Evolutionary conservation across 2,329 filamentous ascomycete species (phyloP).

Genomic region (Torrubiella hemipterigena): DNA sequence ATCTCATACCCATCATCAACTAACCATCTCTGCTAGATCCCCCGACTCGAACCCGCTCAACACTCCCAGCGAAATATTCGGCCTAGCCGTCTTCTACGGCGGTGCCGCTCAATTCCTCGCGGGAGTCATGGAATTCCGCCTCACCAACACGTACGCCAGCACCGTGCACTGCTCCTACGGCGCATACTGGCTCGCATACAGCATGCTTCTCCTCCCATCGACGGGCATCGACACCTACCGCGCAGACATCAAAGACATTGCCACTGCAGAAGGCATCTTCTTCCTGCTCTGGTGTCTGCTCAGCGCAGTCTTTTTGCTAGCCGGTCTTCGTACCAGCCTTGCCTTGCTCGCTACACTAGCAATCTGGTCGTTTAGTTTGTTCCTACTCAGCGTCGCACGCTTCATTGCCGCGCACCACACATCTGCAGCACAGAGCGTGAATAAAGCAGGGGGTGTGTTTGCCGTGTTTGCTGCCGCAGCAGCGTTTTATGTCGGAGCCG

Average conservation of each 20-base stretch:
- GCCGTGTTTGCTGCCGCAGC: constrained; percentile 21
- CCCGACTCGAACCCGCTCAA: no score
- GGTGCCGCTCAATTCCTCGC: constrained; percentile 56
- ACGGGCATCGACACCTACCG: constrained; percentile 37
- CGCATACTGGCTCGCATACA: constrained; percentile 49
- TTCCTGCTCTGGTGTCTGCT: constrained; percentile 50
- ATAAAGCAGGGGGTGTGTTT: constrained; percentile 28
- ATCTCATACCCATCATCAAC: no score
- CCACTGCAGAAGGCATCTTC: constrained; percentile 35
- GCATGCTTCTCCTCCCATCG: constrained; percentile 39
- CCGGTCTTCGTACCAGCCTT: constrained; percentile 44
- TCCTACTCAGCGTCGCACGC: constrained; percentile 46
- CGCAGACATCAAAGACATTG: constrained; percentile 12
- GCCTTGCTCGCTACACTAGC: constrained; percentile 46
- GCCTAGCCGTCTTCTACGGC: constrained; percentile 38
- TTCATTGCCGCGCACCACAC: constrained; percentile 28
- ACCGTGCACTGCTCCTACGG: constrained; percentile 50
- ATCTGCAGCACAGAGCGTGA: constrained; percentile 27
- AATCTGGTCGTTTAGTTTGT: constrained; percentile 44
- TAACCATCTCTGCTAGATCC: no score
- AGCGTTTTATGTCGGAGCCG: constrained; percentile 27
- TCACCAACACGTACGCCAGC: constrained; percentile 52
- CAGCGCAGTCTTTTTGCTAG: constrained; percentile 41
- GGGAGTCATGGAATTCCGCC: constrained; percentile 42
- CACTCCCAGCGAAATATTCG: no score